A percentile compares a stretch with the other conserved stretches of the same genome.
These are phyloP conservation scores for Selaginella tamariscina DNA, from an alignment of 75 land plant species.

Conservation along the genomic window DNA sequence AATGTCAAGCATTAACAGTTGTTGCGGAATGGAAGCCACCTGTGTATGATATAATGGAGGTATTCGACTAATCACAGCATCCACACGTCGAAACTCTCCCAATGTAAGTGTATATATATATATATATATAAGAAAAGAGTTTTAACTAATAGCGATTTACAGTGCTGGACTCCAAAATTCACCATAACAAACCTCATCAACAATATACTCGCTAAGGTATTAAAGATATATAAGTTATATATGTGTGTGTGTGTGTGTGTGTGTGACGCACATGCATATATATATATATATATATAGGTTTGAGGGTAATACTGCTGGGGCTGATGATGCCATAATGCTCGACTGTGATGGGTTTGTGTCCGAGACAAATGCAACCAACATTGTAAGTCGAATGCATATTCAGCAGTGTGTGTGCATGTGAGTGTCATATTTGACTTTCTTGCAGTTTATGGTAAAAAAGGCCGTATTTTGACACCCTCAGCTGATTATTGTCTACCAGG, in stretches of 20 bases:
- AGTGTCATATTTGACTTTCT: slow-evolving; percentile 7
- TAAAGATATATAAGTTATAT: neutral
- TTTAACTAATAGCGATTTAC: slow-evolving; percentile 10
- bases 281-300: slow-evolving; percentile 36
- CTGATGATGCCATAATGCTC: slow-evolving; percentile 98
- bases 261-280: no score
- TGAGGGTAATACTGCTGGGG: slow-evolving; percentile 87
- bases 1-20: slow-evolving; percentile 36
- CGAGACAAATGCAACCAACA: slow-evolving; percentile 99
- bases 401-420: neutral
- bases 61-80: slow-evolving; percentile 78
- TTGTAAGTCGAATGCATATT: slow-evolving; percentile 36
- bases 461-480: slow-evolving; percentile 70
- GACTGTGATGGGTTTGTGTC: slow-evolving; percentile 97
- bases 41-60: slow-evolving; percentile 75
- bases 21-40: slow-evolving; percentile 99
- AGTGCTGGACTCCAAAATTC: slow-evolving; percentile 98
- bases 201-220: slow-evolving; percentile 93
- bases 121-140: neutral
- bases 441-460: slow-evolving; percentile 93
- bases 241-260: no score
- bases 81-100: slow-evolving; percentile 95
- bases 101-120: slow-evolving; percentile 44
- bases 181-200: slow-evolving; percentile 97
- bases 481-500: slow-evolving; percentile 98